Evolutionary conservation across 768 basidiomycete species (phyloP).

Genomic region (Austroboletus eburneus): DNA sequence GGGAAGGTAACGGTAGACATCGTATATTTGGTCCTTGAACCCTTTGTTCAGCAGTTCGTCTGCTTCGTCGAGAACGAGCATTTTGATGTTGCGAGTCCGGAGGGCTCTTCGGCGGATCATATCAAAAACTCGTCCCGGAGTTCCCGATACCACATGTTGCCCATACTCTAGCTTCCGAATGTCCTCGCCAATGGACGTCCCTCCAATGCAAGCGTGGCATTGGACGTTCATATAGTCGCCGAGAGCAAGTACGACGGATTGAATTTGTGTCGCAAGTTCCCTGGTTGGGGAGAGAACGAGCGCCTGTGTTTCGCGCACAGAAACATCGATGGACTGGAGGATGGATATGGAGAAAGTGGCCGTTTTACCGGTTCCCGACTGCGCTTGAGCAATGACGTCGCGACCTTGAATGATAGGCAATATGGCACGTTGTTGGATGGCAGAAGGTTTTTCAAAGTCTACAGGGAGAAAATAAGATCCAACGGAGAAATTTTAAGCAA

Average conservation of each 20-base stretch:
- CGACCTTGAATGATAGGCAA: conserved; percentile 92
- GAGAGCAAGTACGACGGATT: conserved; percentile 91
- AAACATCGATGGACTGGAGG: conserved; percentile 95
- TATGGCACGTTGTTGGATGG: conserved; percentile 98
- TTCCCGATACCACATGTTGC: conserved; percentile 95
- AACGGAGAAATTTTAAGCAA: neutral
- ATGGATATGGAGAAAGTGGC: conserved; percentile 98
- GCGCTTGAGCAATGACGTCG: conserved; percentile 98
- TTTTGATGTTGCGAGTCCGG: conserved; percentile 96
- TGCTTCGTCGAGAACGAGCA: conserved; percentile 92
- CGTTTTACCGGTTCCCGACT: conserved; percentile 99
- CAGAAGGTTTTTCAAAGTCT: conserved; percentile 98
- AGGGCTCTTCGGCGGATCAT: conserved; percentile 95
- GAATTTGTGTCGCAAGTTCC: conserved; percentile 98
- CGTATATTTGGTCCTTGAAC: conserved; percentile 99
- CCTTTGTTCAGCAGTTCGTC: conserved; percentile 97
- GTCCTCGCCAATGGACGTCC: conserved; percentile 95
- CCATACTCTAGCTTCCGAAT: conserved; percentile 97
- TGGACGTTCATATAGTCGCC: conserved; percentile 99
- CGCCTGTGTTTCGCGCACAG: conserved; percentile 92
- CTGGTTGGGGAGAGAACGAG: conserved; percentile 97
- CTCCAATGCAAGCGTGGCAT: conserved; percentile 97
- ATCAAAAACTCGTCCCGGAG: conserved; percentile 97
- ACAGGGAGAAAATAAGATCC: conserved; percentile 14
- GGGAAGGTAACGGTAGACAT: conserved; percentile 95